A percentile compares a stretch with the other conserved stretches of the same genome.
phyloP scores from a whole-genome alignment of 169 alveolate species.

The Sarcocystis neurona region DNA sequence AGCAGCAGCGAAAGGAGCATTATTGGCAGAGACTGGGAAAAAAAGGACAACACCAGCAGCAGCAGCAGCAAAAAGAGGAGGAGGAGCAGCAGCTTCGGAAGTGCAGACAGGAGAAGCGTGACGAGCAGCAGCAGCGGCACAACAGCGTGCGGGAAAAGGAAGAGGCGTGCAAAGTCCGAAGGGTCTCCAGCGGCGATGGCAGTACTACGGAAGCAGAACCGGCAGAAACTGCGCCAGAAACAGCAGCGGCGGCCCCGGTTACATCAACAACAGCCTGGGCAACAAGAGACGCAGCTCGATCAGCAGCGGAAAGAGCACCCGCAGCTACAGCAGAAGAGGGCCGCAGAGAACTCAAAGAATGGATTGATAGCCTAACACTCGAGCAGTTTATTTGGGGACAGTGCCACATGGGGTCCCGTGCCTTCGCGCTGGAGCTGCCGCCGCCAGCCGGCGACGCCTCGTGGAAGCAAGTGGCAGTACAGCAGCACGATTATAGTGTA shows the following conservation, averaged over 20 bases:
- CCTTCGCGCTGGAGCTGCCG: conserved; percentile 5
- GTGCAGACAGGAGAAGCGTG: background rate
- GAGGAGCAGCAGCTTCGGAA: background rate
- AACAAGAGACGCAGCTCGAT: no score
- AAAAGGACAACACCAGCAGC: background rate
- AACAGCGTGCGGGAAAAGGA: no score
- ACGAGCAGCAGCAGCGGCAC: background rate
- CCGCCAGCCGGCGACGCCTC: conserved; percentile 1
- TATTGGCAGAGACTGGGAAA: background rate
- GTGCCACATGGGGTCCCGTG: conserved; percentile 32
- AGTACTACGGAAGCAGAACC: no score
- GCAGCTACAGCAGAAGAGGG: no score
- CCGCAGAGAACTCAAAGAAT: background rate
- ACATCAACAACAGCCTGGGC: no score
- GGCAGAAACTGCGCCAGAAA: no score
- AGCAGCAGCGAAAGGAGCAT: no score
- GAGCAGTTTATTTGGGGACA: conserved; percentile 17
- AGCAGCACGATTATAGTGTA: background rate
- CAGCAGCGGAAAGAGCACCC: no score
- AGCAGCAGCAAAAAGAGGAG: background rate
- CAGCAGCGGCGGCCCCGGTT: no score
- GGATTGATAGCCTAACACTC: background rate
- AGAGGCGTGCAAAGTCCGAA: no score
- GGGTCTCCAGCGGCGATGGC: no score
- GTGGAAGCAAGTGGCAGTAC: background rate